A percentile compares a stretch with the other conserved stretches of the same genome.
These are phyloP conservation scores for Massariosphaeria phaeospora DNA, from an alignment of 495 filamentous ascomycete genomes.

Conservation along the genomic window DNA sequence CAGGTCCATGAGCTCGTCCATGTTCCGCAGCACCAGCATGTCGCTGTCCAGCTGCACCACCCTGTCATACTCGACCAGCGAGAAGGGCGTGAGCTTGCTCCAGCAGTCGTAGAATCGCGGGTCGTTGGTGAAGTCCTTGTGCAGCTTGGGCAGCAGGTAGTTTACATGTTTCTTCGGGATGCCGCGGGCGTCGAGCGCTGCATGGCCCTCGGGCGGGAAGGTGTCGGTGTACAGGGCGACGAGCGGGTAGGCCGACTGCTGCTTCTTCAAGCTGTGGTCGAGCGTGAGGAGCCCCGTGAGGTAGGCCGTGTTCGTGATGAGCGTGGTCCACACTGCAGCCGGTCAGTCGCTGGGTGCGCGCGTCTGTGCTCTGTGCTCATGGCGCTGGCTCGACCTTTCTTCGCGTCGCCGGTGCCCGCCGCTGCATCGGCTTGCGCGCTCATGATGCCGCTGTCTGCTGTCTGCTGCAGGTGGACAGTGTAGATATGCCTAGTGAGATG, in stretches of 20 bases:
- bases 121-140: conserved; percentile 59
- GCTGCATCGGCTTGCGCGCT: no score
- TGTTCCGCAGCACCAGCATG: conserved; percentile 71
- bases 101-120: conserved; percentile 77
- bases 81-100: conserved; percentile 76
- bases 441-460: no score
- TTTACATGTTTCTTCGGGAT: conserved; percentile 59
- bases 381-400: no score
- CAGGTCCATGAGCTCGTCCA: conserved; percentile 82
- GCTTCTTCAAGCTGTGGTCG: conserved; percentile 58
- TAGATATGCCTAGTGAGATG: no score
- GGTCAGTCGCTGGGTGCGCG: background rate
- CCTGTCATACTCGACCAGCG: conserved; percentile 62
- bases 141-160: conserved; percentile 55
- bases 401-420: conserved; percentile 16
- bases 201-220: conserved; percentile 57
- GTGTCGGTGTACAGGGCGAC: conserved; percentile 72
- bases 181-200: conserved; percentile 56
- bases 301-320: conserved; percentile 72
- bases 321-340: conserved; percentile 63
- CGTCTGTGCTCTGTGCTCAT: no score
- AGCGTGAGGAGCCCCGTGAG: conserved; percentile 69
- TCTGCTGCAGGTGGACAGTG: no score
- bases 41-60: conserved; percentile 79
- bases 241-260: conserved; percentile 60